These are phyloP conservation scores for Tetradesmus lagerheimii DNA, from an alignment of 139 green algal species.

Conservation along the genomic window DNA sequence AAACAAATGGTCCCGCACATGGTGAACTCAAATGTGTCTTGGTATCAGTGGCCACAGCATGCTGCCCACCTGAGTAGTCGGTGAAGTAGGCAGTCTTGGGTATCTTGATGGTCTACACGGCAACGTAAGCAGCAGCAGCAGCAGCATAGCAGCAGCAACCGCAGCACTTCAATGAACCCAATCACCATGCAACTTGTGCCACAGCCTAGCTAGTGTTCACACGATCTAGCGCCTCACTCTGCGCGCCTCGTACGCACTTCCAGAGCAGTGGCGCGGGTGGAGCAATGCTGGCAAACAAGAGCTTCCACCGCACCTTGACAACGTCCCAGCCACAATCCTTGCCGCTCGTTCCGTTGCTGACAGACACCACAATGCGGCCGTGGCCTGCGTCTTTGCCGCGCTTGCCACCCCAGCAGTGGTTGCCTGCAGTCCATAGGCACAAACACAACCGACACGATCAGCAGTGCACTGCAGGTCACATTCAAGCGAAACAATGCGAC, in stretches of 20 bases:
- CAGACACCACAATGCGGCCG: background rate
- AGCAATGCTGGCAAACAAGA: too few relatives aligned
- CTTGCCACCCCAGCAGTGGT: conserved; percentile 8
- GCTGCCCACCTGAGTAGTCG: background rate
- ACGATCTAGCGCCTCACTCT: too few relatives aligned
- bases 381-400: background rate
- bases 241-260: too few relatives aligned
- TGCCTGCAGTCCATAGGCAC: background rate
- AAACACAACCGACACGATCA: background rate
- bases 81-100: background rate
- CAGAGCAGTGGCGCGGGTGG: too few relatives aligned
- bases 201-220: too few relatives aligned
- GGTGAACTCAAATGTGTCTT: background rate
- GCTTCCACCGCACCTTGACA: background rate
- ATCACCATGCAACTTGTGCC: too few relatives aligned
- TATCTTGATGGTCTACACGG: background rate
- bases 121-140: background rate
- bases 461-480: background rate
- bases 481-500: background rate
- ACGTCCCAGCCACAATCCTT: background rate
- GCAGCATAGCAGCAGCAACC: background rate
- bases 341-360: background rate
- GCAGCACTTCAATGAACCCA: too few relatives aligned
- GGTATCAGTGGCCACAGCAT: background rate
- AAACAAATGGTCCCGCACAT: background rate